Conservation (phyloP, 2,329 filamentous ascomycete genomes). For the Colletotrichum costaricense region DNA sequence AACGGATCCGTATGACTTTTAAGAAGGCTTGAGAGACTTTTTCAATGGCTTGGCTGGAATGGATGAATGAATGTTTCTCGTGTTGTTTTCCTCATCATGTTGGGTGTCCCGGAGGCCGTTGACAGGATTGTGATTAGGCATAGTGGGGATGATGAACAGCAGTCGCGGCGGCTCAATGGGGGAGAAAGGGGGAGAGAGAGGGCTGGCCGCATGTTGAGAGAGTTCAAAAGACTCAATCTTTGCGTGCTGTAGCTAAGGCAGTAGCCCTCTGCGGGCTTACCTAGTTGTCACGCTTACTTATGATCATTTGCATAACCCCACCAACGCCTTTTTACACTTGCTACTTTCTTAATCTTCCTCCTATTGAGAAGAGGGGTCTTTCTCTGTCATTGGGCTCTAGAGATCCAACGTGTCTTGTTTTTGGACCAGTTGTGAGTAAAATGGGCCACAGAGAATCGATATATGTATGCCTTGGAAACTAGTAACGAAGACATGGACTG, state of each 20-base stretch:
- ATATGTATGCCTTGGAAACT: no score
- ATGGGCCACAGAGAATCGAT: no score
- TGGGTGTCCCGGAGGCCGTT: slow-evolving; percentile 31
- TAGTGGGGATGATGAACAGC: background rate
- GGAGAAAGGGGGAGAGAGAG: background rate
- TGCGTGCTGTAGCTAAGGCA: slow-evolving; percentile 12
- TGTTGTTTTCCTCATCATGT: slow-evolving; percentile 38
- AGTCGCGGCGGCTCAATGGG: slow-evolving; percentile 2
- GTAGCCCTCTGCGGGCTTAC: slow-evolving; percentile 7
- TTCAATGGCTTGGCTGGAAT: slow-evolving; percentile 36
- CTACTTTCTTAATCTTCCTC: background rate
- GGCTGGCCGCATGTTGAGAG: slow-evolving; percentile 9
- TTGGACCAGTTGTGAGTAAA: no score
- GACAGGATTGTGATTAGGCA: slow-evolving; percentile 11
- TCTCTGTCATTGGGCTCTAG: background rate
- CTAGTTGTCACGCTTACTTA: slow-evolving; percentile 23
- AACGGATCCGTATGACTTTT: slow-evolving; percentile 27
- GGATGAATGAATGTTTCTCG: slow-evolving; percentile 36
- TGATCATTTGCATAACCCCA: slow-evolving; percentile 29
- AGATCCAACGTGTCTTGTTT: background rate
- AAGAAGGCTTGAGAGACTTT: slow-evolving; percentile 22
- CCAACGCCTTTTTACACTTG: background rate
- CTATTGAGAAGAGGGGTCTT: background rate
- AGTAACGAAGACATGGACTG: no score
- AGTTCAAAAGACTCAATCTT: slow-evolving; percentile 10